Base-by-base conservation (phyloP, 73 alveolate species). In the Tetrahymena elliotti region DNA sequence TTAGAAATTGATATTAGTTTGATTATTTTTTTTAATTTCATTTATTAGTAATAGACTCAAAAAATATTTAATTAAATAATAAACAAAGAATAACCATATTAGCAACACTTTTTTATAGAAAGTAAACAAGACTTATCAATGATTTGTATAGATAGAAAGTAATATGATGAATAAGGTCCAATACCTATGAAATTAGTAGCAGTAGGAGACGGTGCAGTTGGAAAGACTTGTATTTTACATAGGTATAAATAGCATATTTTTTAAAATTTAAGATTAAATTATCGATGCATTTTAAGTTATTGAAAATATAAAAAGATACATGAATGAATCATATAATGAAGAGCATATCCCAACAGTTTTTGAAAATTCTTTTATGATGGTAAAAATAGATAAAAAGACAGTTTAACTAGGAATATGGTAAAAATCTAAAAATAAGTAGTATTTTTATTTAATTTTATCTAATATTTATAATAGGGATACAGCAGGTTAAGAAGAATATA, bases 401-500 rank as follows among this genome's bases (percentile, higher is more conserved):
- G 84, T 96, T 40, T 94, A 95, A n/a, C 97, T 97, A 13, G 95
- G 97, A 35, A 52, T 97, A 35, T 97, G 98, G 98, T 95, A 95
- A 47, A 33, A 27, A 68, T 68, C 1, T 24, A 0, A 31, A 3
- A 68, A 68, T n/a, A 4, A 27, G 2, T 68, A 3, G 1, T 68
- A 13, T 12, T 47, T 18, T 24, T 27, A 39, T 41, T 41, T 10
- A 41, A 15, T 33, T 34, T 0, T 35, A 68, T 13, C 52, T n/a
- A 11, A 16, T 22, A 83, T 33, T 5, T 5, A 2, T 13, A 34
- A 24, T 83, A 95, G 97, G 97, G 98, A 97, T 35, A 97, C 98
- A 36, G 98, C 98, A 35, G 98, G 98, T 24, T 93, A 95, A 93
- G 98, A 97, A 83, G 98, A 97, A 47, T 97, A 96, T 93, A 97